Conservation (phyloP, 1,139 yeast species). For the Kodamaea derodonti region DNA sequence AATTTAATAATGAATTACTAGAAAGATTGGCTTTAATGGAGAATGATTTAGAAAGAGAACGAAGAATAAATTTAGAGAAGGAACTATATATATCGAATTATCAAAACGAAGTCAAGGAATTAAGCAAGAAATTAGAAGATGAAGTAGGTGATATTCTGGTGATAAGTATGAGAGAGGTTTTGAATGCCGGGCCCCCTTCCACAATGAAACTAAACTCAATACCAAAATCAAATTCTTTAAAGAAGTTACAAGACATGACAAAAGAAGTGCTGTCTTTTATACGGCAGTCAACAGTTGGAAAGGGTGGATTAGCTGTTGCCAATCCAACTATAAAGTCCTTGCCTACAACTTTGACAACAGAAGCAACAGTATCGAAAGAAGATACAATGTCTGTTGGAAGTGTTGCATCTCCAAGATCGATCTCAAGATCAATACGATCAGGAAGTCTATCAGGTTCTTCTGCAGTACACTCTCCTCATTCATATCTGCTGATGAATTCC, state of each 20-base stretch:
- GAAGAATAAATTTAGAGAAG: constrained; percentile 26
- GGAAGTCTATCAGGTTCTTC: too few species aligned
- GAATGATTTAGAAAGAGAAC: constrained; percentile 37
- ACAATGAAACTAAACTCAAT: neutral
- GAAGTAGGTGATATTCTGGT: constrained; percentile 25
- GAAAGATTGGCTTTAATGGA: constrained; percentile 42
- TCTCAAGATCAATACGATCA: constrained; percentile 1
- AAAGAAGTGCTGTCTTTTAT: constrained; percentile 13
- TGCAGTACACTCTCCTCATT: too few species aligned
- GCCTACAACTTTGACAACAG: constrained; percentile 7
- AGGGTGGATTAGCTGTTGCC: neutral
- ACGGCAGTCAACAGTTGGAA: constrained; percentile 7
- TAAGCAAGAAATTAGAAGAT: constrained; percentile 11
- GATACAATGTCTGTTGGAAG: neutral
- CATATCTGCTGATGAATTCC: constrained; percentile 1
- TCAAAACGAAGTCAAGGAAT: constrained; percentile 28
- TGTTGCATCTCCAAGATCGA: neutral
- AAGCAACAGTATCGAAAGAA: constrained; percentile 3
- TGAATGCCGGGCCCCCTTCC: constrained; percentile 32
- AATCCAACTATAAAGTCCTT: constrained; percentile 4
- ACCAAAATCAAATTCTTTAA: constrained; percentile 13
- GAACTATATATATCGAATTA: constrained; percentile 34
- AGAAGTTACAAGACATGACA: constrained; percentile 15
- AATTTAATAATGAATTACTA: constrained; percentile 38
- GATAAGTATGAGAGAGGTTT: constrained; percentile 29